Conservation (phyloP, 139 green algal species). For the Chlorella sp. region DNA sequence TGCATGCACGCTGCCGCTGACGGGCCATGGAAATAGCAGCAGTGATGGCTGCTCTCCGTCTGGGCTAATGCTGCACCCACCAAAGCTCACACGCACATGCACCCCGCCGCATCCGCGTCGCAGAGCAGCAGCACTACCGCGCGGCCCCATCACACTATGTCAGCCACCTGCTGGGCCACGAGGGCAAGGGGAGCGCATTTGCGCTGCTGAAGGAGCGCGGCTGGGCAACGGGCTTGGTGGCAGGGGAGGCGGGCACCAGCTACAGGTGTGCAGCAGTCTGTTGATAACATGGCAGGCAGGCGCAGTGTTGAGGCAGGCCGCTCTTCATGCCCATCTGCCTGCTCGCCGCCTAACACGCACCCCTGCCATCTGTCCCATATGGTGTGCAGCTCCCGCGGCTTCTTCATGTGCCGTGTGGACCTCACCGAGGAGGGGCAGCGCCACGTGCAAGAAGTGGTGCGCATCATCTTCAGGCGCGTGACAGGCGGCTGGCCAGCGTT, state of each 20-base stretch:
- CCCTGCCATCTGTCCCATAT: background rate
- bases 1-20: too few species aligned
- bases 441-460: slow-evolving; percentile 53
- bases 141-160: slow-evolving; percentile 72
- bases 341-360: background rate
- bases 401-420: slow-evolving; percentile 58
- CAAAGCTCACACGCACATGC: too few species aligned
- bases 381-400: slow-evolving; percentile 31
- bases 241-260: slow-evolving; percentile 63
- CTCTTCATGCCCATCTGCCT: too few species aligned
- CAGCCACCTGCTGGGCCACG: slow-evolving; percentile 84
- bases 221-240: slow-evolving; percentile 64
- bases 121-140: slow-evolving; percentile 53
- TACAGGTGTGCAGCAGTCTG: slow-evolving; percentile 14
- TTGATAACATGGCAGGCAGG: background rate
- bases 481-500: background rate
- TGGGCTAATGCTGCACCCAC: too few species aligned
- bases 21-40: too few species aligned
- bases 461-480: slow-evolving; percentile 53
- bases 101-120: too few species aligned
- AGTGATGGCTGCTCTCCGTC: too few species aligned
- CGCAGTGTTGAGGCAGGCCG: too few species aligned
- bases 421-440: slow-evolving; percentile 67
- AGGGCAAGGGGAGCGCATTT: slow-evolving; percentile 85
- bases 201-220: slow-evolving; percentile 78